phyloP scores from a whole-genome alignment of 2,329 filamentous ascomycete species.

The Leptosphaerulina australis region DNA sequence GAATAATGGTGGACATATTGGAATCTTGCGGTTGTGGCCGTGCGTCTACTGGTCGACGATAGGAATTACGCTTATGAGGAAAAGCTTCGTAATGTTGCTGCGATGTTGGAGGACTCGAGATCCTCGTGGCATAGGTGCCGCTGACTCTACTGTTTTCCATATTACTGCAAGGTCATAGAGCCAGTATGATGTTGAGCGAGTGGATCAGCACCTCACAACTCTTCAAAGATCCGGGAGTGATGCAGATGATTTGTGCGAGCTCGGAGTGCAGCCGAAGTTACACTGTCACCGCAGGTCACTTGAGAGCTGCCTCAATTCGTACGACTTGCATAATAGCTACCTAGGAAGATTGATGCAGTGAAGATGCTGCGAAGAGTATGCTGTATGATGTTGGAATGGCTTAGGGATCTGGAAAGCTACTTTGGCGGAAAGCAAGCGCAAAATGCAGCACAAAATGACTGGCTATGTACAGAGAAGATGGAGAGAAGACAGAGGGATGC shows the following conservation, averaged over 20 bases:
- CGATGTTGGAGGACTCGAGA: constrained; percentile 23
- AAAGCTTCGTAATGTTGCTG: constrained; percentile 37
- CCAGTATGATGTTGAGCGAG: constrained; percentile 8
- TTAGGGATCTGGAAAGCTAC: constrained; percentile 14
- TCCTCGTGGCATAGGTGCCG: constrained; percentile 18
- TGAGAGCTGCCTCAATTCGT: constrained; percentile 20
- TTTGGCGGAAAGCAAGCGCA: constrained; percentile 11
- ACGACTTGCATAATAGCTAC: constrained; percentile 30
- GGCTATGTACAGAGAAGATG: constrained; percentile 31
- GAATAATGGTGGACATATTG: constrained; percentile 25
- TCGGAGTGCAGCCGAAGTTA: constrained; percentile 21
- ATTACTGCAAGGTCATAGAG: constrained; percentile 30
- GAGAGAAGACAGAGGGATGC: constrained; percentile 11
- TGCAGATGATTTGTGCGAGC: constrained; percentile 21
- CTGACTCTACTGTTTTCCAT: constrained; percentile 41
- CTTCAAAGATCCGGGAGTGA: constrained; percentile 1
- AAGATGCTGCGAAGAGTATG: constrained; percentile 17
- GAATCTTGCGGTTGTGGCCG: constrained; percentile 32
- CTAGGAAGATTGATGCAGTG: constrained; percentile 19
- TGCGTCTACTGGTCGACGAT: constrained; percentile 41
- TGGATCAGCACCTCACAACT: neutral
- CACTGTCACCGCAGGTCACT: constrained; percentile 29
- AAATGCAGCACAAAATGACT: constrained; percentile 5
- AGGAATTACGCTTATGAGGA: constrained; percentile 42
- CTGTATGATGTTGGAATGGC: constrained; percentile 5